phyloP scores from a whole-genome alignment of 225 moss, liverwort and hornwort species.

The Pseudoscleropodium purum region DNA sequence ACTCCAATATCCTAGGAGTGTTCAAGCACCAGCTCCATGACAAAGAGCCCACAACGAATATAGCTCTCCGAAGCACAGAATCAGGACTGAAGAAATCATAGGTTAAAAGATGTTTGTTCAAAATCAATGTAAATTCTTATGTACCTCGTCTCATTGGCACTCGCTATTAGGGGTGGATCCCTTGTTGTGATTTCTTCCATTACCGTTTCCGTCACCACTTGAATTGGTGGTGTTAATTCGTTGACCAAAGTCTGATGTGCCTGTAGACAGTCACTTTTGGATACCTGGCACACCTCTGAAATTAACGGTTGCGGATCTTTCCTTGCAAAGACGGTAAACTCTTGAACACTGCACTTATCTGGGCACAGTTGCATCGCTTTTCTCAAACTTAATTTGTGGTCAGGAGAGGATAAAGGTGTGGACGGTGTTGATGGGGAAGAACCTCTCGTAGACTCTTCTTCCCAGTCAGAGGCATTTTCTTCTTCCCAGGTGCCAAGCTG shows the following conservation, averaged over 20 bases:
- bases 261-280: background rate
- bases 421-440: constrained; percentile 39
- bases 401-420: constrained; percentile 45
- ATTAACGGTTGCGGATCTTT: background rate
- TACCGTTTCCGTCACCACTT: background rate
- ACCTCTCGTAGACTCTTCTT: background rate
- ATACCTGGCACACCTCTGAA: background rate
- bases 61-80: background rate
- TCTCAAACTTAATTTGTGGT: constrained; percentile 25
- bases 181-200: background rate
- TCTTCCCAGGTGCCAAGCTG: background rate
- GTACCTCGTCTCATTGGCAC: constrained; percentile 9
- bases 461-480: constrained; percentile 18
- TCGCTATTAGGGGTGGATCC: background rate
- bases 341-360: background rate
- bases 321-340: background rate
- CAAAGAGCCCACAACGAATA: background rate
- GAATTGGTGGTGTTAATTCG: background rate
- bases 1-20: background rate
- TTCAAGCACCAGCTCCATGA: background rate
- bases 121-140: background rate
- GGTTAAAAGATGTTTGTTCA: background rate
- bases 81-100: background rate
- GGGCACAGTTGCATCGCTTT: constrained; percentile 25
- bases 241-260: background rate